Conservation (phyloP, 306 rosid species). For the Oxytropis ochrocephala region DNA sequence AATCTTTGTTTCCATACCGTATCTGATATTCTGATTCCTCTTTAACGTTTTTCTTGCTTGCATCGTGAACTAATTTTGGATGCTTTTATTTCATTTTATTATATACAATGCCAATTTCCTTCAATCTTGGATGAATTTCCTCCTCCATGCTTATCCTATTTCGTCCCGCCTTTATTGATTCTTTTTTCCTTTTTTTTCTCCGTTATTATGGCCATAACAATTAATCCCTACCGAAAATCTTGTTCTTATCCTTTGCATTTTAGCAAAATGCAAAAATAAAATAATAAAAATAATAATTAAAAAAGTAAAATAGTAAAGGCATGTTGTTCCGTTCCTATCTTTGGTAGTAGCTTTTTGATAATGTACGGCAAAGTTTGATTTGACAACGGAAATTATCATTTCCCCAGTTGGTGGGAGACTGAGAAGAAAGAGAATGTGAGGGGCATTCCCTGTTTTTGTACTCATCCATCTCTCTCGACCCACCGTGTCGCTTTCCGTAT, state of each 20-base stretch:
- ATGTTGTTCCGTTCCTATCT: not conserved
- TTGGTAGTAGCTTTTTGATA: not conserved
- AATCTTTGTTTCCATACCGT: not conserved
- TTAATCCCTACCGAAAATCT: not conserved
- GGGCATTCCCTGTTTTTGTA: not conserved
- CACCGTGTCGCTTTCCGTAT: conserved; percentile 13
- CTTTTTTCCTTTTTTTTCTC: no score
- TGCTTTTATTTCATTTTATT: no score
- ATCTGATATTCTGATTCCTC: not conserved
- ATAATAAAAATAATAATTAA: not conserved
- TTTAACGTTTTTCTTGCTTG: not conserved
- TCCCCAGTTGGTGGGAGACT: not conserved
- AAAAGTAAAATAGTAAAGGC: not conserved
- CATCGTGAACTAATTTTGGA: not conserved
- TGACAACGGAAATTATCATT: conserved; percentile 11
- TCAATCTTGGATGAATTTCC: conserved; percentile 4
- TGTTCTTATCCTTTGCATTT: not conserved
- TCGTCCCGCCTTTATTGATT: not conserved
- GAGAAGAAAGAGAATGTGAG: not conserved
- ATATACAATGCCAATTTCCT: not conserved
- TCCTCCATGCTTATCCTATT: not conserved
- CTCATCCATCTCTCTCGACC: conserved; percentile 6
- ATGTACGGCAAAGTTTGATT: conserved; percentile 7
- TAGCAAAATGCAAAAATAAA: not conserved
- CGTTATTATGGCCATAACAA: no score